Percentiles rank a stretch among this genome's conserved stretches.
These are phyloP conservation scores for Exsudoporus floridanus DNA, from an alignment of 1,284 basidiomycete genomes.

Conservation along the genomic window DNA sequence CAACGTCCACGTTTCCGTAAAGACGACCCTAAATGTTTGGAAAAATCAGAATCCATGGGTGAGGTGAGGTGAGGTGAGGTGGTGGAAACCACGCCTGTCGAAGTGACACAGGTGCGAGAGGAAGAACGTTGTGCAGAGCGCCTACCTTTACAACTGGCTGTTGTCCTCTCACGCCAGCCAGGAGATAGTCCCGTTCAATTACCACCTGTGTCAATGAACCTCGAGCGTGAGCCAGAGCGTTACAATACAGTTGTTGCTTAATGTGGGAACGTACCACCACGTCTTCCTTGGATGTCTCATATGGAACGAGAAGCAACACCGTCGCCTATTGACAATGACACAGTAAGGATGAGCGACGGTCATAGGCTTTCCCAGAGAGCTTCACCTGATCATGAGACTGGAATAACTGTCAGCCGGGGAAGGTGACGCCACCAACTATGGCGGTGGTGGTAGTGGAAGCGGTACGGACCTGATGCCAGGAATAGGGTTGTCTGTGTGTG, in stretches of 20 bases:
- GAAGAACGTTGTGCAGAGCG: not conserved
- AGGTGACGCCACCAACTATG: conserved; percentile 18
- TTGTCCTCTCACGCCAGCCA: conserved; percentile 68
- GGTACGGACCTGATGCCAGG: conserved; percentile 58
- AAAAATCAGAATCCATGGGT: not conserved
- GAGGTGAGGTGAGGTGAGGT: no score
- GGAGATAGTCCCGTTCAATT: conserved; percentile 65
- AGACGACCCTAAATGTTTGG: conserved; percentile 54
- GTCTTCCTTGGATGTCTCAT: conserved; percentile 67
- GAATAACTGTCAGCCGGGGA: conserved; percentile 19
- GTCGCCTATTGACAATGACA: conserved; percentile 55
- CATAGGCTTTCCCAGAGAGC: conserved; percentile 11
- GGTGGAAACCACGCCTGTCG: not conserved
- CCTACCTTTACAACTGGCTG: conserved; percentile 68
- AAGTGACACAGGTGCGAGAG: not conserved
- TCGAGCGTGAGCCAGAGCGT: conserved; percentile 6
- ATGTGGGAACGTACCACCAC: conserved; percentile 51
- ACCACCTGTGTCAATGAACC: conserved; percentile 48
- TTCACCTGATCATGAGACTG: conserved; percentile 69
- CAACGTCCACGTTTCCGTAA: conserved; percentile 62
- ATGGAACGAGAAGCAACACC: conserved; percentile 71
- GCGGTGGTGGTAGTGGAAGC: not conserved
- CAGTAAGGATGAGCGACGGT: conserved; percentile 20
- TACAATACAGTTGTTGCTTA: not conserved
- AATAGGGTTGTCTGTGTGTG: conserved; percentile 50